Conservation (phyloP, 345 rosid genomes). For the Citrus sp. region DNA sequence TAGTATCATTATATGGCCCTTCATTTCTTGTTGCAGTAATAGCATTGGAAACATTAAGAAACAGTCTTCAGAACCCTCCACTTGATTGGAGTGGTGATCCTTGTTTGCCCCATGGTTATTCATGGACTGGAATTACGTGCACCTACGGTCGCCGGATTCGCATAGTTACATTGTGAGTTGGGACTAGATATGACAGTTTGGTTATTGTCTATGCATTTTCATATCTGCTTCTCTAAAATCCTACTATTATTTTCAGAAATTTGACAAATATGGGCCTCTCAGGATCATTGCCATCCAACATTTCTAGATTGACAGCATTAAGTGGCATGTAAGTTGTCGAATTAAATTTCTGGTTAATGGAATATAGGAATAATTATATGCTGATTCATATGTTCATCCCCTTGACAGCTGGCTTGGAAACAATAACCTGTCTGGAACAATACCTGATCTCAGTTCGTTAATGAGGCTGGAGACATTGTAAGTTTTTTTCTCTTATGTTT, state of each 20-base stretch:
- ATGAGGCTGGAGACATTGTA: slow-evolving; percentile 59
- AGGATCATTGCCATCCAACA: slow-evolving; percentile 59
- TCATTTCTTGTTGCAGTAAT: slow-evolving; percentile 38
- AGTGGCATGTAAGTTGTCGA: slow-evolving; percentile 57
- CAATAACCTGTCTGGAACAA: slow-evolving; percentile 60
- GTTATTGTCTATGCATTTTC: not conserved
- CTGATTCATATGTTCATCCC: slow-evolving; percentile 20
- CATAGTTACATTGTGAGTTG: slow-evolving; percentile 66
- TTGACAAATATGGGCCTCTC: slow-evolving; percentile 67
- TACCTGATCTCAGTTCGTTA: slow-evolving; percentile 70
- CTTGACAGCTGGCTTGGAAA: slow-evolving; percentile 68
- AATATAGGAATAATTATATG: not conserved
- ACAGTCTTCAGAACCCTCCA: slow-evolving; percentile 49
- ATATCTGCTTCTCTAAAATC: not conserved
- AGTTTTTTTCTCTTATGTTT: slow-evolving; percentile 22
- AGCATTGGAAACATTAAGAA: slow-evolving; percentile 51
- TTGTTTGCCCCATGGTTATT: slow-evolving; percentile 61
- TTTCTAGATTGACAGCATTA: slow-evolving; percentile 70
- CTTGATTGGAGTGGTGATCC: slow-evolving; percentile 92
- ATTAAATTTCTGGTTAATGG: not conserved
- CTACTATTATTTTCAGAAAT: slow-evolving; percentile 45
- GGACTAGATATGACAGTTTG: not conserved
- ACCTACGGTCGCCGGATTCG: slow-evolving; percentile 60
- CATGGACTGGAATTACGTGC: slow-evolving; percentile 89
- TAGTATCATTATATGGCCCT: not conserved